phyloP scores from a whole-genome alignment of 2,329 filamentous ascomycete genomes.

The Tolypocladium ovalisporum region DNA sequence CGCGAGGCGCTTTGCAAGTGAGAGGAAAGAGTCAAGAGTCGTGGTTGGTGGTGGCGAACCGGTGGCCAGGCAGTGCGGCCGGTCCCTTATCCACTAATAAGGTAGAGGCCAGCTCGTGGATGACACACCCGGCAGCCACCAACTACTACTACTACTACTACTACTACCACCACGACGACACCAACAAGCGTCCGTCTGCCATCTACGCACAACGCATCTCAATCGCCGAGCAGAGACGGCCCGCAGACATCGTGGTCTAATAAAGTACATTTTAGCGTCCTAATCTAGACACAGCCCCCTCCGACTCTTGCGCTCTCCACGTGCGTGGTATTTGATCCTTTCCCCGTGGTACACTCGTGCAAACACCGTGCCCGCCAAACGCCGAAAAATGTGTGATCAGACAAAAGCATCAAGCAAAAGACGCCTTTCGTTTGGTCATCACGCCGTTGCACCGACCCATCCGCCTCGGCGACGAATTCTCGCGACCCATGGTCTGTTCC shows the following conservation, averaged over 20 bases:
- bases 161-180: neutral
- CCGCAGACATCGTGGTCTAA: constrained; percentile 21
- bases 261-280: constrained; percentile 26
- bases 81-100: neutral
- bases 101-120: neutral
- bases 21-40: too few species aligned
- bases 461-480: neutral
- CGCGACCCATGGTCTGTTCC: neutral
- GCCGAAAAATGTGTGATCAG: constrained; percentile 12
- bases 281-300: constrained; percentile 17
- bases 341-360: constrained; percentile 10
- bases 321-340: constrained; percentile 15
- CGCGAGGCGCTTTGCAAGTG: neutral
- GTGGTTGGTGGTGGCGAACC: neutral
- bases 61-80: neutral
- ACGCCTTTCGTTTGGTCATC: constrained; percentile 1
- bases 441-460: neutral
- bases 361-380: constrained; percentile 11
- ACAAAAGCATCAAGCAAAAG: constrained; percentile 4
- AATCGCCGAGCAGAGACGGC: neutral
- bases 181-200: neutral
- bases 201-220: neutral
- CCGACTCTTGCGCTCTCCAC: constrained; percentile 4
- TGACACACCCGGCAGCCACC: neutral
- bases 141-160: neutral